Conservation (phyloP, 345 rosid species). For the Acer saccharum region DNA sequence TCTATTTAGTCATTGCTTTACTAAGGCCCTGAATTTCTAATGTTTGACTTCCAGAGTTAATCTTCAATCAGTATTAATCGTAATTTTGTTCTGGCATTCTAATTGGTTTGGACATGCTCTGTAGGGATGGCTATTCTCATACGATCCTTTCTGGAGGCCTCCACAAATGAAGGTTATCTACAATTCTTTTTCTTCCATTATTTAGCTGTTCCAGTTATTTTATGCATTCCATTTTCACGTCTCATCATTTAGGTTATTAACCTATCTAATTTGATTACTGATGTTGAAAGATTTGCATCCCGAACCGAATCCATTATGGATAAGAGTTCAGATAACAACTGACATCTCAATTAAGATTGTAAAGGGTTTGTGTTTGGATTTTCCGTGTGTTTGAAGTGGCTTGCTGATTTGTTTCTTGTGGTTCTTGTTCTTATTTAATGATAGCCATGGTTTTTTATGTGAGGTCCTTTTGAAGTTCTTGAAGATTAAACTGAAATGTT, state of each 20-base stretch:
- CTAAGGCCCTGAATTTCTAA: background rate
- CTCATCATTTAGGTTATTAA: conserved; percentile 3
- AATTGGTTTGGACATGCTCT: conserved; percentile 15
- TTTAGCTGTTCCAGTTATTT: conserved; percentile 6
- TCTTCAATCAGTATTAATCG: background rate
- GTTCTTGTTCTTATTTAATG: too few species aligned
- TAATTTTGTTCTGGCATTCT: conserved; percentile 14
- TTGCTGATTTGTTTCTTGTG: too few species aligned
- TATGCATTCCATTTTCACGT: conserved; percentile 4
- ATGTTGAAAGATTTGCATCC: conserved; percentile 7
- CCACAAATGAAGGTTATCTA: conserved; percentile 68
- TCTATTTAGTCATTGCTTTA: background rate
- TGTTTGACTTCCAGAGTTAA: background rate
- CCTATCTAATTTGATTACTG: background rate
- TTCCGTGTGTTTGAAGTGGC: too few species aligned
- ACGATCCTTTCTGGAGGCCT: conserved; percentile 83
- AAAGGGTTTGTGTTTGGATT: background rate
- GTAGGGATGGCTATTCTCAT: conserved; percentile 78
- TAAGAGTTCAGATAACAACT: background rate
- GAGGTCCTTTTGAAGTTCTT: too few species aligned
- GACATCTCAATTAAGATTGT: background rate
- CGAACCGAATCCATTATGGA: background rate
- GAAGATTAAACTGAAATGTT: too few species aligned
- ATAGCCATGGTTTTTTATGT: too few species aligned
- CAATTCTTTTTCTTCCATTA: conserved; percentile 3